Conservation (phyloP, 2,329 filamentous ascomycete species). For the Diaporthe sp. region DNA sequence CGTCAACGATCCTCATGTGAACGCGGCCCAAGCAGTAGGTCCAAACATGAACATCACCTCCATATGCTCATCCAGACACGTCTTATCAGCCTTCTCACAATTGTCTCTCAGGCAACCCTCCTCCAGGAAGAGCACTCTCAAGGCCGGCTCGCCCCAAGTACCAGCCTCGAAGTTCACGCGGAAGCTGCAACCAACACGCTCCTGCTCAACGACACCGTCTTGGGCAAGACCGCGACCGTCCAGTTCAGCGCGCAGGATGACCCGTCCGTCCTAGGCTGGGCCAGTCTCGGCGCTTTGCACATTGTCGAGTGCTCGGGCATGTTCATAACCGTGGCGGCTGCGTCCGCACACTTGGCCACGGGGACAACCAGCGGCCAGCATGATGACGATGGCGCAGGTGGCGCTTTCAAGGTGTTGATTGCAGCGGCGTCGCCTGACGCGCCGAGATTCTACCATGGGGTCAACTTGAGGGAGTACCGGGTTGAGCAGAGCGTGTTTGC, state of each 20-base stretch:
- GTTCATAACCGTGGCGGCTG: not conserved
- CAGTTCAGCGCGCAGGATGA: conserved; percentile 15
- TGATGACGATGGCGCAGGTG: not conserved
- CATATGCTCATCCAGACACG: not conserved
- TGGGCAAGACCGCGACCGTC: not conserved
- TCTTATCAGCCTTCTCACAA: not conserved
- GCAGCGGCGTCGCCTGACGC: conserved; percentile 15
- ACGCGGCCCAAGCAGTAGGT: conserved; percentile 16
- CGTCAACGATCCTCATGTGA: not conserved
- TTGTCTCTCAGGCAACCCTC: conserved; percentile 1
- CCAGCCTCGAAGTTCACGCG: not conserved
- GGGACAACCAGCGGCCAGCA: not conserved
- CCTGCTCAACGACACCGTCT: not conserved
- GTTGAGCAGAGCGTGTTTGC: conserved; percentile 21
- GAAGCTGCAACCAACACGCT: conserved; percentile 7
- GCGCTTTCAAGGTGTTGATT: conserved; percentile 15
- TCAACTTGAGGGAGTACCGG: conserved; percentile 23
- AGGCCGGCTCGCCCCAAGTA: not conserved
- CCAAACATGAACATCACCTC: not conserved
- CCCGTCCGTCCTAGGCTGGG: conserved; percentile 6
- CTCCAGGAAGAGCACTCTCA: conserved; percentile 2
- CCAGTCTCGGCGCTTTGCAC: conserved; percentile 2
- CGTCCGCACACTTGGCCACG: conserved; percentile 7
- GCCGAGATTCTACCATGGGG: conserved; percentile 12
- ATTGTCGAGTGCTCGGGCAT: conserved; percentile 15